Percentiles rank a stretch among this genome's conserved stretches.
Conservation (phyloP, 2,329 filamentous ascomycete genomes). For the Amylocarpus encephaloides region DNA sequence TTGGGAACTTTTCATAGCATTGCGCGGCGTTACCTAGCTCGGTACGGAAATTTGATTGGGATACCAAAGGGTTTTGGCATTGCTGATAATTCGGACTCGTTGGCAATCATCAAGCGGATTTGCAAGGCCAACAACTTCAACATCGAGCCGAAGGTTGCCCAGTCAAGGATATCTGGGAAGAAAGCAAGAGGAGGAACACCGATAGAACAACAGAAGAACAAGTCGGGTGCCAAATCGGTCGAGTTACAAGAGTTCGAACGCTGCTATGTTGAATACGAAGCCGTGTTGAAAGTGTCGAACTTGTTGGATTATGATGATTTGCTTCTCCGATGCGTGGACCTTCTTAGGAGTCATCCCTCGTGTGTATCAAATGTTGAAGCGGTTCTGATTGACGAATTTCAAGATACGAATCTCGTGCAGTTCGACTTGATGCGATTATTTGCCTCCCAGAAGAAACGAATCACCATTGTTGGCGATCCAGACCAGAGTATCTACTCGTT, state of each 20-base stretch:
- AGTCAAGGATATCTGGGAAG: constrained; percentile 66
- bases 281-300: constrained; percentile 66
- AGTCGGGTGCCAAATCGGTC: constrained; percentile 29
- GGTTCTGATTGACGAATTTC: constrained; percentile 93
- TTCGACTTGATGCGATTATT: constrained; percentile 91
- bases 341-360: constrained; percentile 64
- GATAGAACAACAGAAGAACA: constrained; percentile 36
- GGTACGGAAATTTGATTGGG: constrained; percentile 79
- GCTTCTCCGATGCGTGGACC: constrained; percentile 72
- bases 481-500: constrained; percentile 98
- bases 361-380: constrained; percentile 88
- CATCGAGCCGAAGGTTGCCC: constrained; percentile 65
- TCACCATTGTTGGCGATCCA: constrained; percentile 92
- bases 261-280: constrained; percentile 73
- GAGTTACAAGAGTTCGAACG: constrained; percentile 61
- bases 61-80: constrained; percentile 82
- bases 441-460: constrained; percentile 63
- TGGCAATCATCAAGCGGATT: constrained; percentile 74
- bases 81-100: constrained; percentile 75
- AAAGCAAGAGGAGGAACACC: constrained; percentile 50
- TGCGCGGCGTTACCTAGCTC: constrained; percentile 72
- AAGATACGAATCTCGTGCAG: constrained; percentile 93
- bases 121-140: constrained; percentile 64
- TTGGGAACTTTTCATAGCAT: constrained; percentile 96
- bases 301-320: constrained; percentile 93